These are phyloP conservation scores for Aspergillus cristatus DNA, from an alignment of 495 filamentous ascomycete genomes.

Conservation along the genomic window DNA sequence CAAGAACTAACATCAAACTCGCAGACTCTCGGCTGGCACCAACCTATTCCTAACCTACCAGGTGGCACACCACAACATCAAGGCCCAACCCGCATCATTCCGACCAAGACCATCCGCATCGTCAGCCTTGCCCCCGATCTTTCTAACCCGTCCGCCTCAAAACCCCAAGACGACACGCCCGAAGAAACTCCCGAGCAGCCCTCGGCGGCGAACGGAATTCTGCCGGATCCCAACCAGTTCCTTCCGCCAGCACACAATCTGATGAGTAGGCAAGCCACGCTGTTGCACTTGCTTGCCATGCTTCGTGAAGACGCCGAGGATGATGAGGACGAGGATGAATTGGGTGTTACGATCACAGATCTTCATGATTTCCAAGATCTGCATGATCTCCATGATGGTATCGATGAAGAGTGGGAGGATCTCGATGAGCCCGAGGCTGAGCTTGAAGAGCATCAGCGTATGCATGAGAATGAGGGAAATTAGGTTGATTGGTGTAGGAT, in stretches of 20 bases:
- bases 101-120: slow-evolving; percentile 28
- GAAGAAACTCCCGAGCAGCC: slow-evolving; percentile 1
- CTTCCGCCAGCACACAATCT: slow-evolving; percentile 7
- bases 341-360: slow-evolving; percentile 3
- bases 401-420: slow-evolving; percentile 12
- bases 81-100: slow-evolving; percentile 24
- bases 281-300: slow-evolving; percentile 24
- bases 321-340: slow-evolving; percentile 8
- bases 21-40: slow-evolving; percentile 29
- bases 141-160: slow-evolving; percentile 1
- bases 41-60: slow-evolving; percentile 13
- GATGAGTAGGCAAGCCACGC: slow-evolving; percentile 15
- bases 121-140: slow-evolving; percentile 24
- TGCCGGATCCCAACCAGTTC: slow-evolving; percentile 4
- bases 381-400: no score
- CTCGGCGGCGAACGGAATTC: slow-evolving; percentile 1
- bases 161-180: background rate
- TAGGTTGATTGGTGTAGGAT: no score
- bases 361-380: no score
- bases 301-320: slow-evolving; percentile 17
- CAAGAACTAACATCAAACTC: slow-evolving; percentile 5
- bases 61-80: slow-evolving; percentile 7
- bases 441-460: no score
- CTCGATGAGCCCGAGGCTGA: slow-evolving; percentile 6
- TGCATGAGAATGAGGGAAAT: no score